These are phyloP conservation scores for Gracilaria domingensis DNA, from an alignment of 23 red algal genomes.

Conservation along the genomic window DNA sequence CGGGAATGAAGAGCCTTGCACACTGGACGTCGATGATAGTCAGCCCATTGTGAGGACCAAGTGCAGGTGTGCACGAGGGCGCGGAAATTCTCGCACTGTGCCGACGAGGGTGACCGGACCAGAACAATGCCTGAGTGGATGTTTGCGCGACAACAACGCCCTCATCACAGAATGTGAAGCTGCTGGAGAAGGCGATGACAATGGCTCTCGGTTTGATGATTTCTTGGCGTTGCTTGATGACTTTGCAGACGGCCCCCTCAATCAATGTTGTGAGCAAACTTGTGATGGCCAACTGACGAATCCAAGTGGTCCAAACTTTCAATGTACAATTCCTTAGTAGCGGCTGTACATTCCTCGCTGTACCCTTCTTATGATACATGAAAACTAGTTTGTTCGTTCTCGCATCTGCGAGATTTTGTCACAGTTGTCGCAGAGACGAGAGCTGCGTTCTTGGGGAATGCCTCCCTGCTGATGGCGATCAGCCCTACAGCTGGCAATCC, in stretches of 20 bases:
- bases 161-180: background rate
- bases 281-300: background rate
- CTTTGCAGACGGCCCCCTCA: background rate
- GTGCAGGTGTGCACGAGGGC: background rate
- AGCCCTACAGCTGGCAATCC: too few species aligned
- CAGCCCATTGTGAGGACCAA: background rate
- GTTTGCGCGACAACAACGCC: background rate
- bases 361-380: too few species aligned
- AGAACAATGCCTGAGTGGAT: background rate
- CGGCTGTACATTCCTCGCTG: background rate
- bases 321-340: background rate
- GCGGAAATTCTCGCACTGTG: background rate
- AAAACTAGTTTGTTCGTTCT: too few species aligned
- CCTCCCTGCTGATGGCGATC: too few species aligned
- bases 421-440: too few species aligned
- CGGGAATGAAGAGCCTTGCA: background rate
- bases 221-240: background rate
- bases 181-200: background rate
- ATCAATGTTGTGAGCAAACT: background rate
- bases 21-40: background rate
- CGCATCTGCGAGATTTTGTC: too few species aligned
- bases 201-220: background rate
- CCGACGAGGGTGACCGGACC: background rate
- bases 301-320: background rate
- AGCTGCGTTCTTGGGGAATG: too few species aligned